phyloP scores from a whole-genome alignment of 1,139 yeast species.

The Kodamaea sp. region DNA sequence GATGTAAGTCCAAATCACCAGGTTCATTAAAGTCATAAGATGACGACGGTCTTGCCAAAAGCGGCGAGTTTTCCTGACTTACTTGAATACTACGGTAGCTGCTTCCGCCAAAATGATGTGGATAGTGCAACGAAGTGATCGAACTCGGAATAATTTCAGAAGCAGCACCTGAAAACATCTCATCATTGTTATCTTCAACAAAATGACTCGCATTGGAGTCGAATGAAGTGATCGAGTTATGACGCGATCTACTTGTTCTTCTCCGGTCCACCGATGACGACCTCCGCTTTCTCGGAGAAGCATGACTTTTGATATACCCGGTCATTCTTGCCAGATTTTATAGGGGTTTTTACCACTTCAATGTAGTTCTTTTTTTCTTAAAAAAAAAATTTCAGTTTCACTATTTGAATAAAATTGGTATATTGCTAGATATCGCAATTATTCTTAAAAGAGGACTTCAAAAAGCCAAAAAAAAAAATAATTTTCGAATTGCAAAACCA shows the following conservation, averaged over 20 bases:
- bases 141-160: constrained; percentile 89
- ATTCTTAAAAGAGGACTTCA: no score
- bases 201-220: constrained; percentile 29
- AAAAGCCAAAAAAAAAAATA: no score
- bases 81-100: constrained; percentile 26
- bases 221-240: constrained; percentile 40
- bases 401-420: no score
- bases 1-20: constrained; percentile 23
- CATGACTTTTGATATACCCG: background rate
- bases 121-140: constrained; percentile 81
- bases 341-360: no score
- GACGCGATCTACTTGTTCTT: constrained; percentile 21
- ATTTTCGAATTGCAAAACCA: no score
- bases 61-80: constrained; percentile 39
- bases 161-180: constrained; percentile 88
- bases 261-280: constrained; percentile 9
- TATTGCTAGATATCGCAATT: no score
- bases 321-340: no score
- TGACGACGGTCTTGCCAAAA: constrained; percentile 19
- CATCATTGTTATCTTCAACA: constrained; percentile 52
- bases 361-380: no score
- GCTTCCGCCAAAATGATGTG: constrained; percentile 42
- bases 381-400: no score
- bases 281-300: constrained; percentile 8
- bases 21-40: constrained; percentile 10